phyloP scores from a whole-genome alignment of 2,329 filamentous ascomycete species.

The Aspergillus carbonarius region DNA sequence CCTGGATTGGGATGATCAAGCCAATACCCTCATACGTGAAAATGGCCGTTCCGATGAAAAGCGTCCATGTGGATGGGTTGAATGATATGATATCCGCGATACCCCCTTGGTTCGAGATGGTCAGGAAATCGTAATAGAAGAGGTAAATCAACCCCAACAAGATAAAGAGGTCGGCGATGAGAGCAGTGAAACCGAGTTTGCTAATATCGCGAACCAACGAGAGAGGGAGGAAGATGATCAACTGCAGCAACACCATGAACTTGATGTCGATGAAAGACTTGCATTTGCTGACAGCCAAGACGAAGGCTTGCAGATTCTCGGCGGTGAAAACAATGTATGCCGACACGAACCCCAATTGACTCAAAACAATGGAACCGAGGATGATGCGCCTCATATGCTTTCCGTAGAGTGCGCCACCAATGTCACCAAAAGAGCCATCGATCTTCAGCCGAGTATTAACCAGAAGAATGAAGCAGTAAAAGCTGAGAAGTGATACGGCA shows the following conservation, averaged over 20 bases:
- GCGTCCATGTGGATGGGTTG: slow-evolving; percentile 88
- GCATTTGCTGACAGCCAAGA: slow-evolving; percentile 87
- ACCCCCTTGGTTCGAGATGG: slow-evolving; percentile 70
- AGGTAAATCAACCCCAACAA: slow-evolving; percentile 87
- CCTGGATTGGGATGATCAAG: slow-evolving; percentile 96
- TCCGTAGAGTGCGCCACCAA: slow-evolving; percentile 88
- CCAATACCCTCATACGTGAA: slow-evolving; percentile 99
- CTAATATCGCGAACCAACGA: slow-evolving; percentile 94
- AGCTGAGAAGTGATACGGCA: slow-evolving; percentile 79
- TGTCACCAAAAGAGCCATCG: slow-evolving; percentile 95
- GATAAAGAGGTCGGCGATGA: slow-evolving; percentile 93
- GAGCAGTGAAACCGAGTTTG: slow-evolving; percentile 91
- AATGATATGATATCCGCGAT: slow-evolving; percentile 85
- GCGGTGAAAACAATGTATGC: slow-evolving; percentile 97
- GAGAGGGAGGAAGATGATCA: slow-evolving; percentile 91
- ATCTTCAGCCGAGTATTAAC: slow-evolving; percentile 82
- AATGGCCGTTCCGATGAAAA: slow-evolving; percentile 98
- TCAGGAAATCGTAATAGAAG: slow-evolving; percentile 91
- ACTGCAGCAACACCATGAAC: slow-evolving; percentile 88
- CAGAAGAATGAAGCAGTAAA: slow-evolving; percentile 95
- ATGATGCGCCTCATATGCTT: slow-evolving; percentile 87
- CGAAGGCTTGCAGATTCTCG: slow-evolving; percentile 92
- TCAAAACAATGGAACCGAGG: slow-evolving; percentile 87
- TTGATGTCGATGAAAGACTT: slow-evolving; percentile 81
- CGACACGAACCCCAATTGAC: slow-evolving; percentile 90